Conservation (phyloP, 208 protist species). For the Trypanosoma grayi region DNA sequence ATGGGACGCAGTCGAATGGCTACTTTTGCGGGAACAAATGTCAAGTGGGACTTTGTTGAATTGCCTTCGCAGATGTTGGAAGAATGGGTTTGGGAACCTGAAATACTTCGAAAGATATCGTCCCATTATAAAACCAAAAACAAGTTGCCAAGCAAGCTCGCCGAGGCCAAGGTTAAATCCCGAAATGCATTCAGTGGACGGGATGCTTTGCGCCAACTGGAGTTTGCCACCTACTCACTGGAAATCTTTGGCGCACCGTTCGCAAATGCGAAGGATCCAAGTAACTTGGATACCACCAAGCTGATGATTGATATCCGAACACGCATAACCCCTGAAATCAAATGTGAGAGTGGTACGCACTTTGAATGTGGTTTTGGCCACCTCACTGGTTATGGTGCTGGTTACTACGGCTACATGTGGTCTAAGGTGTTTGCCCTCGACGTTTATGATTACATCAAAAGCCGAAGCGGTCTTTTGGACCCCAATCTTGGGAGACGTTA, state of each 20-base stretch:
- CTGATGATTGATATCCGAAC: slow-evolving; percentile 58
- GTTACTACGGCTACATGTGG: slow-evolving; percentile 89
- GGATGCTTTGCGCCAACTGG: slow-evolving; percentile 70
- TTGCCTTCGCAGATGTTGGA: slow-evolving; percentile 89
- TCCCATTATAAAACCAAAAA: slow-evolving; percentile 82
- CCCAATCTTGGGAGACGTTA: slow-evolving; percentile 61
- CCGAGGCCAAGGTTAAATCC: slow-evolving; percentile 77
- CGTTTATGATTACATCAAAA: slow-evolving; percentile 76
- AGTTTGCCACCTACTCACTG: slow-evolving; percentile 80
- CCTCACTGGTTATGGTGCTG: slow-evolving; percentile 74
- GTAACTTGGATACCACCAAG: slow-evolving; percentile 50
- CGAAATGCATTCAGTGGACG: slow-evolving; percentile 70
- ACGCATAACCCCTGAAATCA: slow-evolving; percentile 58
- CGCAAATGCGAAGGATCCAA: slow-evolving; percentile 32
- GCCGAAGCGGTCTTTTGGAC: slow-evolving; percentile 63
- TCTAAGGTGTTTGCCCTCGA: slow-evolving; percentile 86
- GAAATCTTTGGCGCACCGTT: slow-evolving; percentile 70
- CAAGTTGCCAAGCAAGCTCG: slow-evolving; percentile 55
- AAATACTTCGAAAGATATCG: slow-evolving; percentile 76
- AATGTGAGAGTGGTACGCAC: slow-evolving; percentile 55
- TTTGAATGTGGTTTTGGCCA: slow-evolving; percentile 83
- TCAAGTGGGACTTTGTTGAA: slow-evolving; percentile 90
- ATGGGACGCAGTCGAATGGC: slow-evolving; percentile 77
- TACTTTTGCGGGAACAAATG: slow-evolving; percentile 67
- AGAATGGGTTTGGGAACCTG: slow-evolving; percentile 87